A percentile compares a stretch with the other conserved stretches of the same genome.
Evolutionary conservation across 106 monocot species (phyloP).

Genomic region (Dendrobium chrysotoxum): DNA sequence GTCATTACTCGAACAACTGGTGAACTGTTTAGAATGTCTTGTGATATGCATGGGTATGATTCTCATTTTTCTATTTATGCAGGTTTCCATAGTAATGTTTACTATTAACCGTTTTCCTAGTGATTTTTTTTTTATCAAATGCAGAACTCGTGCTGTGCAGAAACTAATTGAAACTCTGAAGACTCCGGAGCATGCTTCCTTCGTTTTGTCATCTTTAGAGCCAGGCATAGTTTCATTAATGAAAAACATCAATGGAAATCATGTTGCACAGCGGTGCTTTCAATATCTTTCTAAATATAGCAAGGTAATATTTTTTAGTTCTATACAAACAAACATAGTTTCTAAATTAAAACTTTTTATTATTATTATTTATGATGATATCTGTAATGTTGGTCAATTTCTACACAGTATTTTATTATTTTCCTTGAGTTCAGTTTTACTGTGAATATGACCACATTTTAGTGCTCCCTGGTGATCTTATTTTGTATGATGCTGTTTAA

Average conservation of each 20-base stretch:
- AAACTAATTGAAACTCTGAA: constrained; percentile 47
- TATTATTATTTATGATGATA: no score
- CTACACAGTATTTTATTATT: no score
- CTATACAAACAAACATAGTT: background rate
- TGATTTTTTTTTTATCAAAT: constrained; percentile 2
- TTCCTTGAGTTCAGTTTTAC: no score
- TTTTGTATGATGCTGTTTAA: no score
- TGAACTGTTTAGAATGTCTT: constrained; percentile 39
- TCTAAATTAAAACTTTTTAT: no score
- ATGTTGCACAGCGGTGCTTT: constrained; percentile 59
- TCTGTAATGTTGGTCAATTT: no score
- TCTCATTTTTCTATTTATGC: background rate
- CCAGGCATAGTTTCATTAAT: constrained; percentile 34
- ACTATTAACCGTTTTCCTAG: background rate
- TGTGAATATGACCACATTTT: no score
- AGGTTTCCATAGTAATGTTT: background rate
- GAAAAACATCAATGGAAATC: constrained; percentile 55
- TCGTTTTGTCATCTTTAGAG: constrained; percentile 41
- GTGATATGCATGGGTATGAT: constrained; percentile 61
- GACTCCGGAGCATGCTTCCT: constrained; percentile 24
- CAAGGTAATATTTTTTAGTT: constrained; percentile 22
- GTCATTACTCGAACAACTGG: constrained; percentile 23
- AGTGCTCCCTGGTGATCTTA: no score
- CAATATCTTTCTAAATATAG: constrained; percentile 33
- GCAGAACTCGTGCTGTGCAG: constrained; percentile 48